phyloP scores from a whole-genome alignment of 352 stramenopile genomes.

The Phytophthora parvispora region DNA sequence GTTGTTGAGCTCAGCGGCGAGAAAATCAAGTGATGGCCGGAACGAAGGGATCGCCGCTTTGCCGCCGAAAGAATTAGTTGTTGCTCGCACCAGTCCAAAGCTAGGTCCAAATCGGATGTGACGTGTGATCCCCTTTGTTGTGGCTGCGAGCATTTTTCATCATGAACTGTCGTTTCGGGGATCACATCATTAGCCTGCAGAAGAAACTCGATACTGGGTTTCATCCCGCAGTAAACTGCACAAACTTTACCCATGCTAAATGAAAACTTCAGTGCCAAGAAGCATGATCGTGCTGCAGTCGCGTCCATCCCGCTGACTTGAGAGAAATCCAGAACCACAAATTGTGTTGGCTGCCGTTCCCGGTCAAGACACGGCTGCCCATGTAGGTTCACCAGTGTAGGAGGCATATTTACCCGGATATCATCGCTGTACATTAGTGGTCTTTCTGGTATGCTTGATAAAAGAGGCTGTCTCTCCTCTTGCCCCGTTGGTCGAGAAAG shows the following conservation, averaged over 20 bases:
- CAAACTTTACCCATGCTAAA: constrained; percentile 59
- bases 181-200: constrained; percentile 71
- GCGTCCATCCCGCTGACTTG: constrained; percentile 85
- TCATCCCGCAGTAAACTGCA: constrained; percentile 78
- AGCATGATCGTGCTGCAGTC: constrained; percentile 78
- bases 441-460: constrained; percentile 11
- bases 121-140: constrained; percentile 40
- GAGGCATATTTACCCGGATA: constrained; percentile 11
- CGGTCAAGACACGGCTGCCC: constrained; percentile 42
- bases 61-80: constrained; percentile 61
- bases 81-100: constrained; percentile 75
- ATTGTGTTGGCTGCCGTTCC: constrained; percentile 51
- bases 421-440: constrained; percentile 16
- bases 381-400: constrained; percentile 56
- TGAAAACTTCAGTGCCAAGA: constrained; percentile 72
- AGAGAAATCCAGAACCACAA: constrained; percentile 84
- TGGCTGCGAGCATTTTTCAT: constrained; percentile 4
- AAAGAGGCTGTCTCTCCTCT: constrained; percentile 18
- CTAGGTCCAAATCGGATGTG: constrained; percentile 58
- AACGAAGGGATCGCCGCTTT: constrained; percentile 48
- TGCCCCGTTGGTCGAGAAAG: background rate
- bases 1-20: constrained; percentile 35
- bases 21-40: constrained; percentile 27
- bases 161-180: background rate
- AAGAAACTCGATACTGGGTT: constrained; percentile 60